Evolutionary conservation across 2,329 filamentous ascomycete species (phyloP).

Genomic region (Zasmidium angulare): DNA sequence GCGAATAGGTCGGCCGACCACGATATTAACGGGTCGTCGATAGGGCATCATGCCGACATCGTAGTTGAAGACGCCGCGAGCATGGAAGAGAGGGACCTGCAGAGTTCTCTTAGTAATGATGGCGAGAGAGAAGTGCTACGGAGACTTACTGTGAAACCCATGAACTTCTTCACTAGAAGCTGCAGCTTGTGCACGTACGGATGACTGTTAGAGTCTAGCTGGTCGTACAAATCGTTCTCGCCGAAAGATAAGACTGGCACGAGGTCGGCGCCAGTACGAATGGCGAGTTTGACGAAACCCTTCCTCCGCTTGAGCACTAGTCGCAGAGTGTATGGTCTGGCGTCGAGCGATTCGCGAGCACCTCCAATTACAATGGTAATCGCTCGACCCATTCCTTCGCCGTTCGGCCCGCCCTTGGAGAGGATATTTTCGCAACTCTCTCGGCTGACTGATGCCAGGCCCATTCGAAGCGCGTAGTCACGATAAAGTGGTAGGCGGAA

Average conservation of each 20-base stretch:
- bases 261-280: constrained; percentile 87
- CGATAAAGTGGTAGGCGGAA: constrained; percentile 92
- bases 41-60: constrained; percentile 97
- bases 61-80: constrained; percentile 93
- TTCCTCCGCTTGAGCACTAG: constrained; percentile 82
- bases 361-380: constrained; percentile 96
- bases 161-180: constrained; percentile 76
- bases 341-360: constrained; percentile 86
- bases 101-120: background rate
- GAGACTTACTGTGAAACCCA: constrained; percentile 84
- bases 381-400: constrained; percentile 85
- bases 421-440: constrained; percentile 90
- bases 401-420: constrained; percentile 72
- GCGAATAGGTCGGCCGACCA: constrained; percentile 78
- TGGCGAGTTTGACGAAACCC: constrained; percentile 90
- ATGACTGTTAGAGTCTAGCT: constrained; percentile 74
- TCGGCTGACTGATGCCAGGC: constrained; percentile 82
- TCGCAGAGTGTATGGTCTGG: constrained; percentile 72
- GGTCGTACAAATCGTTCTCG: constrained; percentile 94
- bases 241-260: constrained; percentile 92
- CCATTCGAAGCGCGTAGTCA: constrained; percentile 89
- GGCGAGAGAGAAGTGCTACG: too few species aligned
- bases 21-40: constrained; percentile 79
- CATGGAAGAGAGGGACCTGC: constrained; percentile 84
- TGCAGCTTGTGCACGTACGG: constrained; percentile 79